Base-by-base conservation (phyloP, 2,329 filamentous ascomycete genomes). In the Fusarium hostae region DNA sequence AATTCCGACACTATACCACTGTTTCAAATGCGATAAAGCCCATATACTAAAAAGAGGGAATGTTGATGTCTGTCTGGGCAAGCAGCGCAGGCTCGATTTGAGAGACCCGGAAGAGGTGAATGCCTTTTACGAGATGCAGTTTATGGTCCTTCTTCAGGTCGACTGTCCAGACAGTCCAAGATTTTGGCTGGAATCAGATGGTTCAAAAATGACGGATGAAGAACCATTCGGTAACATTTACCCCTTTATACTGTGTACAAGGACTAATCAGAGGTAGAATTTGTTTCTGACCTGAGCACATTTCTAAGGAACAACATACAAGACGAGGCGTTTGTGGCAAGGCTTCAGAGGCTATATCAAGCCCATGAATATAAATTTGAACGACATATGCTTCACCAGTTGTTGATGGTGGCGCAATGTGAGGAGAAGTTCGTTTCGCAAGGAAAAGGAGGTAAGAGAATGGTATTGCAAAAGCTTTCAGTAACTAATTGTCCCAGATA, bases 1-100 rank as follows among this genome's bases (percentile, higher is more conserved):
- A 12, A 13, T 3, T 3, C n/a, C 20, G 40, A 26, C 13, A 16
- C 11, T 1, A 2, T n/a, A 28, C 18, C 16, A 45, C 26, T 45
- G 43, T 30, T 28, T n/a, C 26, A 30, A 28, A 45, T 45, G 43
- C 18, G 18, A n/a, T 16, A 7, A 30, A 8, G 9, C 13, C 24
- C 26, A 45, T 28, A 6, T 3, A n/a, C 13, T 24, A 9, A 3
- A 5, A 26, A 3, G 1, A 9, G 15, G 7, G n/a, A n/a, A n/a
- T n/a, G n/a, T n/a, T n/a, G 8, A 6, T 15, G 6, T 2, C 10
- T 45, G 43, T 18, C 24, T 45, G 13, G 43, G 43, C 10, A 12
- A 30, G 30, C 24, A 45, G 18, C 43, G 2, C 10, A 20, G 6
- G 24, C 26, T 45, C 8, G 18, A 45, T 3, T 30, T 45, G 43